A percentile compares a stretch with the other conserved stretches of the same genome.
Conservation (phyloP, 225 moss, liverwort and hornwort genomes). For the Anthoceros angustus region DNA sequence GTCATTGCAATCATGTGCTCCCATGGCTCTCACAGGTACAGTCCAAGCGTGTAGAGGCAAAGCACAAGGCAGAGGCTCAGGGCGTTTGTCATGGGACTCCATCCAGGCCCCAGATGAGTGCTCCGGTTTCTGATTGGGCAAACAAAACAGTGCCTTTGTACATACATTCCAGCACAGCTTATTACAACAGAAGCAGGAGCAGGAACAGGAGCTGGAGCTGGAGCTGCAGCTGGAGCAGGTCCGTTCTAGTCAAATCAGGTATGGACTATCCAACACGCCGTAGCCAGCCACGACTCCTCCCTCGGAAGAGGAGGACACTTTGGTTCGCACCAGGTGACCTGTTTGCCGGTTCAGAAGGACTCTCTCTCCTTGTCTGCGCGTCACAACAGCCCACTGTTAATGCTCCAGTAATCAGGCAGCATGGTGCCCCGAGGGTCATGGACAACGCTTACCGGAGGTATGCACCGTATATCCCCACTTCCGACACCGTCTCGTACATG, state of each 20-base stretch:
- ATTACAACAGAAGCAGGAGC: background rate
- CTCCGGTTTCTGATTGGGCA: too few relatives aligned
- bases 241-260: slow-evolving; percentile 17
- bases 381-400: background rate
- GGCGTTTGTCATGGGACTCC: too few relatives aligned
- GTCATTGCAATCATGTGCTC: slow-evolving; percentile 1
- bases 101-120: too few relatives aligned
- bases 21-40: background rate
- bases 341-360: slow-evolving; percentile 56
- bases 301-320: slow-evolving; percentile 67
- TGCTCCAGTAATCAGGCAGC: background rate
- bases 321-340: slow-evolving; percentile 70
- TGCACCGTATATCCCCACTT: slow-evolving; percentile 63
- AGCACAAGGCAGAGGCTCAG: background rate
- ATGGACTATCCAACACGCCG: slow-evolving; percentile 82
- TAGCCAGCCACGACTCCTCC: slow-evolving; percentile 85
- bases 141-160: too few relatives aligned
- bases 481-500: slow-evolving; percentile 50
- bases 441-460: slow-evolving; percentile 33
- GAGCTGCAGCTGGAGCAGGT: background rate
- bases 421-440: background rate
- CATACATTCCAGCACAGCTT: too few relatives aligned
- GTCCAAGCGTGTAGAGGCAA: too few relatives aligned
- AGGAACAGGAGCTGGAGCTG: too few relatives aligned
- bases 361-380: slow-evolving; percentile 41